Evolutionary conservation across 1,284 basidiomycete species (phyloP), one percentile per base, ranked within the genome.

Genomic region (Flammula alnicola): DNA sequence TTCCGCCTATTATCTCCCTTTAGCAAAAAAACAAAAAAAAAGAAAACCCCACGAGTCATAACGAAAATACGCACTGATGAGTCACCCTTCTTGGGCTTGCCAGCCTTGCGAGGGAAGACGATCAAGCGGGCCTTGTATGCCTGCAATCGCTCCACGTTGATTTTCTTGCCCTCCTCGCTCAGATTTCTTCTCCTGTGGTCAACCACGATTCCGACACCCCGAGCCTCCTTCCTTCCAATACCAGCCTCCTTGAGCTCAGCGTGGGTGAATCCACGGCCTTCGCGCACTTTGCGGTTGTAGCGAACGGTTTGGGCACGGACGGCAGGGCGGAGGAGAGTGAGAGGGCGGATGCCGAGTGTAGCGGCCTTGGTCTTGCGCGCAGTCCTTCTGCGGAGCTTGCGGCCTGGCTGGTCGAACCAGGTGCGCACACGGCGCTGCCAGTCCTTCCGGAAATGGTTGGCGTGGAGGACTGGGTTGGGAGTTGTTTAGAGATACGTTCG

Each of bases 401-500:
- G 91, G 53, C 95, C 97, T 58, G 96, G 94, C 78, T 99, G 97
- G 83, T 99, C 93, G 74, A 99, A 99, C 96, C 95, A 95, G 69
- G 92, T 96, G 75, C 89, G 90, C 67, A 97, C 93, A 63, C 88
- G 87, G 69, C 86, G 83, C 75, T 96, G 91, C 94, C 94, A 97
- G 76, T 97, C 94, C 88, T 99, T 99, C 79, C 87, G 93, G 87
- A 98, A 98, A 73, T 98, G 95, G 79, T 95, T 95, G 70, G 78
- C 81, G 76, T 85, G 93, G 73, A 95, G 91, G 77, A 92, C 91
- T 88, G 54, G n/a, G n/a, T n/a, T 33, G 19, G 17, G 29, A 20
- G 38, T 33, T 43, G 20, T 44, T 52, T 33, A 56, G 45, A 44
- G 26, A 26, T 39, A 26, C 25, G n/a, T 16, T 35, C 14, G n/a